These are phyloP conservation scores for Orbilia blumenaviensis DNA, from an alignment of 2,329 filamentous ascomycete species.

Conservation along the genomic window DNA sequence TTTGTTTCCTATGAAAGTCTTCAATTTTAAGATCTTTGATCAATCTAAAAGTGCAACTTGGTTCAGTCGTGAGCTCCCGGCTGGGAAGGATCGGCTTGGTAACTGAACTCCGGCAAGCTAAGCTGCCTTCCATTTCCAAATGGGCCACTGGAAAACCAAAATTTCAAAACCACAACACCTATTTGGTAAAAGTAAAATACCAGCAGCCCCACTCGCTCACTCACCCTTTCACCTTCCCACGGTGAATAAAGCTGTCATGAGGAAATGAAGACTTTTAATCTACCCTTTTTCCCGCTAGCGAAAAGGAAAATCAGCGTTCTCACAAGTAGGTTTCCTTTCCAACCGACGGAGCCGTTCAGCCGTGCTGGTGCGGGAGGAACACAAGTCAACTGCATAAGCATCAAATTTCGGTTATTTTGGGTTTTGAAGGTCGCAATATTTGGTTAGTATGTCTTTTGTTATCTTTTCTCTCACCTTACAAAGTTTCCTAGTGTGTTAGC, in stretches of 20 bases:
- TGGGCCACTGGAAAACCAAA: no score
- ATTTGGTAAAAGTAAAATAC: no score
- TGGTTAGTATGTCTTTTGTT: background rate
- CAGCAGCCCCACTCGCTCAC: constrained; percentile 5
- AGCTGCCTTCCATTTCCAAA: background rate
- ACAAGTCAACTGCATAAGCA: constrained; percentile 8
- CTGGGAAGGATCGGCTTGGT: background rate
- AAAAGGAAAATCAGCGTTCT: background rate
- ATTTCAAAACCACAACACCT: no score
- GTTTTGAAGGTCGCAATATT: background rate
- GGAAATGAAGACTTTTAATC: background rate
- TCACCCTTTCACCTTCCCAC: background rate
- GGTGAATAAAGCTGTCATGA: background rate
- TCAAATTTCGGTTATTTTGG: constrained; percentile 41
- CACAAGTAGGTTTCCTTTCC: background rate
- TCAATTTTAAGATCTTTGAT: no score
- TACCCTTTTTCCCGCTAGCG: background rate
- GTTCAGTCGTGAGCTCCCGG: background rate
- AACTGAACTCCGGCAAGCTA: no score
- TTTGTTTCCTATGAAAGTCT: no score
- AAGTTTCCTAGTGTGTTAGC: no score
- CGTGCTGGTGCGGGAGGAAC: background rate
- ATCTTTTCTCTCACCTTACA: background rate
- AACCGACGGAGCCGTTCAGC: background rate
- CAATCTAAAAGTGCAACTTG: no score